Percentiles rank a stretch among this genome's conserved stretches.
Conservation (phyloP, 179 eudicot species). For the Spinacia oleracea region DNA sequence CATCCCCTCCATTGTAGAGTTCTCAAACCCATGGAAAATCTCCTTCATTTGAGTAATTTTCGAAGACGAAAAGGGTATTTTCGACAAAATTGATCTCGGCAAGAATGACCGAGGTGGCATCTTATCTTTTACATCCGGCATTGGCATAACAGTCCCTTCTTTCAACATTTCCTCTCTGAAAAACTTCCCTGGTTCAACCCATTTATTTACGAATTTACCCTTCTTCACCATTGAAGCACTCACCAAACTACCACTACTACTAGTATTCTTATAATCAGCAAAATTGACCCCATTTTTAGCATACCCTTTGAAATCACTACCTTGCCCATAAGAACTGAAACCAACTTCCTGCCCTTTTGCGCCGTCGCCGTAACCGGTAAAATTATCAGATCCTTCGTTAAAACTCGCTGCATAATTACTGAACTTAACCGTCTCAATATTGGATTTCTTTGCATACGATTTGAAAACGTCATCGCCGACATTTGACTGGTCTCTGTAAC, state of each 20-base stretch:
- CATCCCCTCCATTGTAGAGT: slow-evolving; percentile 48
- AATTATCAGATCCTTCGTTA: slow-evolving; percentile 61
- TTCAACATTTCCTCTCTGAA: slow-evolving; percentile 60
- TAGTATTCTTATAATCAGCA: slow-evolving; percentile 36
- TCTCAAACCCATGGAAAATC: slow-evolving; percentile 59
- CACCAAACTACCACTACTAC: slow-evolving; percentile 9
- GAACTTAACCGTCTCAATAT: slow-evolving; percentile 49
- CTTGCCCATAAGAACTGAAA: slow-evolving; percentile 57
- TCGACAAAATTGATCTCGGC: slow-evolving; percentile 56
- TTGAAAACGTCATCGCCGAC: slow-evolving; percentile 59
- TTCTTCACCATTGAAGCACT: not conserved
- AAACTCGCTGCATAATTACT: slow-evolving; percentile 61
- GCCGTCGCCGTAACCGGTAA: slow-evolving; percentile 65
- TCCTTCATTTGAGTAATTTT: slow-evolving; percentile 38
- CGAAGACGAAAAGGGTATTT: slow-evolving; percentile 62
- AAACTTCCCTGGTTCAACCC: slow-evolving; percentile 84
- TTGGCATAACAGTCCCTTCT: slow-evolving; percentile 61
- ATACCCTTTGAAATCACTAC: slow-evolving; percentile 64
- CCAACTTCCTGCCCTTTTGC: slow-evolving; percentile 41
- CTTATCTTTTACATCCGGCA: slow-evolving; percentile 80
- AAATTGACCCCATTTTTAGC: slow-evolving; percentile 56
- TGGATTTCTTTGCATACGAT: slow-evolving; percentile 60
- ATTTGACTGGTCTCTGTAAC: slow-evolving; percentile 66
- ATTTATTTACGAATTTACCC: slow-evolving; percentile 44
- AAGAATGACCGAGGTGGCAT: slow-evolving; percentile 78